Evolutionary conservation across 352 stramenopile genomes (phyloP).

Genomic region (Phytophthora nicotianae): DNA sequence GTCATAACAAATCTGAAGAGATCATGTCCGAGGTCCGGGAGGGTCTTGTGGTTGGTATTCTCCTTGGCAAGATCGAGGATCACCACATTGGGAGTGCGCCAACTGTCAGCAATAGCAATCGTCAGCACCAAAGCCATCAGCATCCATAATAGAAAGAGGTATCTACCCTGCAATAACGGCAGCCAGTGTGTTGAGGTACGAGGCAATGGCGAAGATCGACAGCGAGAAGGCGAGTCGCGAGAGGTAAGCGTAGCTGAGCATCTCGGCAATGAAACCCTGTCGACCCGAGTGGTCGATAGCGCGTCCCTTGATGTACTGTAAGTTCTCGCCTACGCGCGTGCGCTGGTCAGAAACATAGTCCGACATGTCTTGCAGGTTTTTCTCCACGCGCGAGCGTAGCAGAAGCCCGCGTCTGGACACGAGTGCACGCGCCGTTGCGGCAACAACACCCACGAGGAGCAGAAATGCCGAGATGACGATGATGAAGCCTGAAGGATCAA

Average conservation of each 20-base stretch:
- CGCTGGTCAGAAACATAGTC: conserved; percentile 74
- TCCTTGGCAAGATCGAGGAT: conserved; percentile 70
- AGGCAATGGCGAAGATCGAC: conserved; percentile 72
- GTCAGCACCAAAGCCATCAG: conserved; percentile 6
- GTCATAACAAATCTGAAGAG: conserved; percentile 88
- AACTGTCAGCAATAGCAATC: conserved; percentile 38
- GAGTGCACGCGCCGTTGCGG: conserved; percentile 51
- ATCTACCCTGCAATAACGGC: conserved; percentile 74
- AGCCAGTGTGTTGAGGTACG: conserved; percentile 84
- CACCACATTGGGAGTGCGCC: conserved; percentile 84
- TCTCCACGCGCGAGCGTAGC: conserved; percentile 65
- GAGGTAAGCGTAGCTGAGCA: conserved; percentile 88
- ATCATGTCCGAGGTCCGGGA: conserved; percentile 85
- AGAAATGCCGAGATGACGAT: conserved; percentile 76
- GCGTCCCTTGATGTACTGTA: conserved; percentile 72
- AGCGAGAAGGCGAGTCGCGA: conserved; percentile 83
- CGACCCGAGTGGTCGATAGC: conserved; percentile 77
- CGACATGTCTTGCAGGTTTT: conserved; percentile 80
- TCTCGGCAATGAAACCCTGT: conserved; percentile 87
- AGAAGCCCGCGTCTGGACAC: conserved; percentile 46
- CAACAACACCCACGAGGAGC: conserved; percentile 68
- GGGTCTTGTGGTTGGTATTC: conserved; percentile 70
- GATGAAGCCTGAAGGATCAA: conserved; percentile 87
- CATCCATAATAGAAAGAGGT: not conserved
- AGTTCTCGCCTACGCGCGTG: conserved; percentile 69